Evolutionary conservation across 495 filamentous ascomycete genomes (phyloP).

Genomic region (Daldinia decipiens): DNA sequence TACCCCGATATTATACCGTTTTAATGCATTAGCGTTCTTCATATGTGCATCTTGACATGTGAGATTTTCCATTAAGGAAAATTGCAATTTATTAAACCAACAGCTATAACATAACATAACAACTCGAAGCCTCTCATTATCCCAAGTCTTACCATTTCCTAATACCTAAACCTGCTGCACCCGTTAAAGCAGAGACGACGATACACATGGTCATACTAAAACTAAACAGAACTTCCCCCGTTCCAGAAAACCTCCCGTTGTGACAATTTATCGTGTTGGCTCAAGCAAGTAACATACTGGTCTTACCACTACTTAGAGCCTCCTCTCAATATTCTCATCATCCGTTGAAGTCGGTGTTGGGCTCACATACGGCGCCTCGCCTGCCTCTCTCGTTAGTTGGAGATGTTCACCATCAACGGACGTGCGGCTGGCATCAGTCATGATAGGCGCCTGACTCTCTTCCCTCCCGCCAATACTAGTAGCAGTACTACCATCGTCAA

Average conservation of each 20-base stretch:
- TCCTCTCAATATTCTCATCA: slow-evolving; percentile 4
- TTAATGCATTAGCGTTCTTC: background rate
- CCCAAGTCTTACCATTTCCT: background rate
- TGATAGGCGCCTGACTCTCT: slow-evolving; percentile 14
- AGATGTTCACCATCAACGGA: slow-evolving; percentile 8
- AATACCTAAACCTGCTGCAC: background rate
- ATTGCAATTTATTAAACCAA: background rate
- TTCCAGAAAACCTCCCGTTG: background rate
- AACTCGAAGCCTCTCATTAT: background rate
- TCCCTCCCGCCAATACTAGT: background rate
- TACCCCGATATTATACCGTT: background rate
- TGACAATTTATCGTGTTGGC: background rate
- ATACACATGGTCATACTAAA: background rate
- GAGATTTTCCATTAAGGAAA: background rate
- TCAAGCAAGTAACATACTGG: background rate
- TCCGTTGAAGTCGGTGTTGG: slow-evolving; percentile 28
- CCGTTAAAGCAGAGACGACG: background rate
- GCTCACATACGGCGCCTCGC: slow-evolving; percentile 23
- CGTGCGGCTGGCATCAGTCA: slow-evolving; percentile 6
- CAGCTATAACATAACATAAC: background rate
- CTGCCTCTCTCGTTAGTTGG: background rate
- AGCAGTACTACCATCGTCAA: background rate
- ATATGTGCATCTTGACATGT: background rate
- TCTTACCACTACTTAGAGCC: background rate
- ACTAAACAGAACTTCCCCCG: background rate